Evolutionary conservation across 164 flowering plant species (phyloP).

Genomic region (Paratinospora sagittata): DNA sequence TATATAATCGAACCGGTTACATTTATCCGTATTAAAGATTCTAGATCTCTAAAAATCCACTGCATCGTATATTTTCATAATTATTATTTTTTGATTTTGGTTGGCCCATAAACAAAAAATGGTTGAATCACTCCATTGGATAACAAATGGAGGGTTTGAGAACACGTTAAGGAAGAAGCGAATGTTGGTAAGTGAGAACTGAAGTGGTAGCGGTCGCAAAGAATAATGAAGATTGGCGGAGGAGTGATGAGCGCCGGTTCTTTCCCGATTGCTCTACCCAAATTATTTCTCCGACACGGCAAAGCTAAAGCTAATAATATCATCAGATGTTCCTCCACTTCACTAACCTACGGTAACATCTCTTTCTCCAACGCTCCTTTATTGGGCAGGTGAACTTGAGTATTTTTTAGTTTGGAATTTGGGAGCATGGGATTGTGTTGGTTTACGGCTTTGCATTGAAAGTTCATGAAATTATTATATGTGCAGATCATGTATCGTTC

Average conservation of each 20-base stretch:
- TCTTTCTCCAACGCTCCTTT: background rate
- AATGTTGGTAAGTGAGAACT: background rate
- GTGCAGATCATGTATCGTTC: conserved; percentile 65
- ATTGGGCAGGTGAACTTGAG: background rate
- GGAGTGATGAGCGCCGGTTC: conserved; percentile 23
- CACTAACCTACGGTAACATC: conserved; percentile 24
- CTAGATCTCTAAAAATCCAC: too few species aligned
- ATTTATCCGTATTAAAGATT: too few species aligned
- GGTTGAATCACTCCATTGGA: background rate
- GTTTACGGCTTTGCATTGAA: background rate
- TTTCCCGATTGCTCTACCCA: conserved; percentile 24
- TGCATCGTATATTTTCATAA: too few species aligned
- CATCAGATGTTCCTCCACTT: conserved; percentile 25
- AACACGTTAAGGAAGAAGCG: background rate
- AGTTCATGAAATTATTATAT: conserved; percentile 8
- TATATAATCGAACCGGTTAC: too few species aligned
- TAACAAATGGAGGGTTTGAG: background rate
- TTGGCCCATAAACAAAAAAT: too few species aligned
- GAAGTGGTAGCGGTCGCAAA: background rate
- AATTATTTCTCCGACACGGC: conserved; percentile 20
- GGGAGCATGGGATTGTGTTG: too few species aligned
- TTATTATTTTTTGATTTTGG: too few species aligned
- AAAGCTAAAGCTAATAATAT: background rate
- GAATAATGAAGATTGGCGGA: conserved; percentile 26
- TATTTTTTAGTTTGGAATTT: background rate